Conservation (phyloP, 2,329 filamentous ascomycete genomes). For the Calonectria pseudoreteaudii region DNA sequence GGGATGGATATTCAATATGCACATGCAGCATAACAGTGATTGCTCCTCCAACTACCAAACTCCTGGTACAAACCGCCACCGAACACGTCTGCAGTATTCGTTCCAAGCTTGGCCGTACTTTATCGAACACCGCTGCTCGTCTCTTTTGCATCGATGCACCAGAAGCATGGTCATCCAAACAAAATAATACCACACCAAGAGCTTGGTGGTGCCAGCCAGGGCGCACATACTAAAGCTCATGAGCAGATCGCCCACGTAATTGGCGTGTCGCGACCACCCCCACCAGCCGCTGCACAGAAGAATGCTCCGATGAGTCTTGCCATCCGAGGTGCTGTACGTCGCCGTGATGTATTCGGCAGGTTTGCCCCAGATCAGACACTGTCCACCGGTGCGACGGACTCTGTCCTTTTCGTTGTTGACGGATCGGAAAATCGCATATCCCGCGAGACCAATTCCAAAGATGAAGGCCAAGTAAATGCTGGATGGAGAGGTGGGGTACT, state of each 20-base stretch:
- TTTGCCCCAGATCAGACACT: slow-evolving; percentile 57
- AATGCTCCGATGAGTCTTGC: slow-evolving; percentile 50
- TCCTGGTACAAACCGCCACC: slow-evolving; percentile 54
- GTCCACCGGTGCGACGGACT: slow-evolving; percentile 52
- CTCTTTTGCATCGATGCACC: slow-evolving; percentile 57
- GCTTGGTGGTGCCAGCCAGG: slow-evolving; percentile 49
- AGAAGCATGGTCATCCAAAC: slow-evolving; percentile 58
- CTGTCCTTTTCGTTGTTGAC: slow-evolving; percentile 60
- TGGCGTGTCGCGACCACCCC: slow-evolving; percentile 46
- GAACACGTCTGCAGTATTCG: slow-evolving; percentile 55
- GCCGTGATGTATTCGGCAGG: slow-evolving; percentile 52
- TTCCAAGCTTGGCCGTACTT: slow-evolving; percentile 60
- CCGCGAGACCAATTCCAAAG: slow-evolving; percentile 39
- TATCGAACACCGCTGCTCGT: slow-evolving; percentile 56
- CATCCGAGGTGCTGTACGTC: slow-evolving; percentile 55
- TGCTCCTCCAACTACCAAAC: slow-evolving; percentile 34
- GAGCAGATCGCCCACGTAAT: slow-evolving; percentile 44
- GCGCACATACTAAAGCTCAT: slow-evolving; percentile 56
- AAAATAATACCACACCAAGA: slow-evolving; percentile 58
- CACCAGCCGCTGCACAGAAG: slow-evolving; percentile 46
- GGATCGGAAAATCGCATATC: slow-evolving; percentile 57
- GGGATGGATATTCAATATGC: background rate
- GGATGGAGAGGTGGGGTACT: slow-evolving; percentile 50
- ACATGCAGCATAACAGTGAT: background rate
- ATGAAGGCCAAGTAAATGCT: slow-evolving; percentile 37